phyloP scores from a whole-genome alignment of 139 green algal species.

The Tetratostichococcus sp. region DNA sequence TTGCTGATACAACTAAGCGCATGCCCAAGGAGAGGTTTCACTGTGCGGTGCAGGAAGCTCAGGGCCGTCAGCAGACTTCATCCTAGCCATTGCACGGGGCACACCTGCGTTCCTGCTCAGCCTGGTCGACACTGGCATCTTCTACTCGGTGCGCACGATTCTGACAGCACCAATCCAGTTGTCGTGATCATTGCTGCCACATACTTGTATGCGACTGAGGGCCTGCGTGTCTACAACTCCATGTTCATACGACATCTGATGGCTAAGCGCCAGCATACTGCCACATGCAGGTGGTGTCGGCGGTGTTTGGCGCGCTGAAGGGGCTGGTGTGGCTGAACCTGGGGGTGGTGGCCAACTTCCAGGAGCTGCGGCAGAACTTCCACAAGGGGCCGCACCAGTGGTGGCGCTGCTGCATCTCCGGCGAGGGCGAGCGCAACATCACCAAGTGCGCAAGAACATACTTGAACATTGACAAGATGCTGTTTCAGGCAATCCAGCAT shows the following conservation, averaged over 20 bases:
- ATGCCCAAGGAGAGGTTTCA: no score
- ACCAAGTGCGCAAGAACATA: neutral
- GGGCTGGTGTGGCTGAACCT: conserved; percentile 43
- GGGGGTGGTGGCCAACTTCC: conserved; percentile 32
- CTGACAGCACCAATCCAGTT: no score
- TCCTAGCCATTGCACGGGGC: conserved; percentile 31
- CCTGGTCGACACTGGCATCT: conserved; percentile 26
- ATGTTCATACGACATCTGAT: neutral
- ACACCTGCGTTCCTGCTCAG: conserved; percentile 31
- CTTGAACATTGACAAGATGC: no score
- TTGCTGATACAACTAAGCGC: no score
- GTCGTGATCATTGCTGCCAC: no score
- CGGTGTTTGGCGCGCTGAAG: conserved; percentile 36
- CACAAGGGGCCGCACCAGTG: conserved; percentile 39
- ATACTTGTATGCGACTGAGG: no score
- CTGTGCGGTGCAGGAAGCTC: neutral
- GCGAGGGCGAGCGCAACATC: conserved; percentile 14
- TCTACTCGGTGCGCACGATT: neutral
- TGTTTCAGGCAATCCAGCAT: no score
- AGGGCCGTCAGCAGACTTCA: conserved; percentile 13
- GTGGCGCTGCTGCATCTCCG: conserved; percentile 24
- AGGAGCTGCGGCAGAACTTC: conserved; percentile 39
- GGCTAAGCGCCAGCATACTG: neutral
- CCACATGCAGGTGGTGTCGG: conserved; percentile 13
- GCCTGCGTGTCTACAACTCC: neutral